Base-by-base conservation (phyloP, 1,284 basidiomycete genomes). In the Sanghuangporus baumii region DNA sequence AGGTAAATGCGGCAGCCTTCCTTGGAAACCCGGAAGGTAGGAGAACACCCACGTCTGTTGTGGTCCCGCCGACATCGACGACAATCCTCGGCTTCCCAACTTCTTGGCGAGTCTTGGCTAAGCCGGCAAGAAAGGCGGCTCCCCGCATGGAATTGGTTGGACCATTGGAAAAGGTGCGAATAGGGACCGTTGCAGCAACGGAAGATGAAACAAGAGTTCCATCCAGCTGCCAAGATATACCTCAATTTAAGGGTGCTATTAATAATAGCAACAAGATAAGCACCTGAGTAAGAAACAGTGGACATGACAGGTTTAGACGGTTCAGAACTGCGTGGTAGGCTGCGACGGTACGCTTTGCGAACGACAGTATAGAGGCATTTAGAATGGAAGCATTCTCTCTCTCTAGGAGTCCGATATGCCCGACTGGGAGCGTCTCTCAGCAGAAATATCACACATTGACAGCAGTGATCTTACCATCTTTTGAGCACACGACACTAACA, bases 61-160 rank as follows among this genome's bases (percentile, higher is more conserved):
- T 83, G 1, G 83, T 85, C 0, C 82, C 83, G 26, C 83, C 84
- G 58, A 86, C 79, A 68, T 86, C 85, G 41, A 82, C 74, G 0
- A 86, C 84, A 55, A 86, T 73, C 51, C 76, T 75, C 6, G 78
- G 76, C 73, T 81, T 76, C 43, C 67, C 56, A 23, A 64, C 60
- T 20, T 69, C 71, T 57, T 72, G 71, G 63, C 70, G 60, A n/a
- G 51, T 69, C 38, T 68, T 67, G 59, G 76, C 74, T 9, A 81
- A 67, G 0, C 78, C 76, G 0, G 81, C 78, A 11, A 85, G 74
- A 69, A 80, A 84, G 6, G 78, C 79, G 2, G 83, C 85, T 0
- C 85, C 85, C 55, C 83, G 74, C 82, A 86, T 86, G 0, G 82
- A 84, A 69, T 86, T 86, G 20, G 83, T 86, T 0, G 83, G 79